Evolutionary conservation across 768 basidiomycete species (phyloP), one percentile per base, ranked within the genome.

Genomic region (Rhizopogon vinicolor): DNA sequence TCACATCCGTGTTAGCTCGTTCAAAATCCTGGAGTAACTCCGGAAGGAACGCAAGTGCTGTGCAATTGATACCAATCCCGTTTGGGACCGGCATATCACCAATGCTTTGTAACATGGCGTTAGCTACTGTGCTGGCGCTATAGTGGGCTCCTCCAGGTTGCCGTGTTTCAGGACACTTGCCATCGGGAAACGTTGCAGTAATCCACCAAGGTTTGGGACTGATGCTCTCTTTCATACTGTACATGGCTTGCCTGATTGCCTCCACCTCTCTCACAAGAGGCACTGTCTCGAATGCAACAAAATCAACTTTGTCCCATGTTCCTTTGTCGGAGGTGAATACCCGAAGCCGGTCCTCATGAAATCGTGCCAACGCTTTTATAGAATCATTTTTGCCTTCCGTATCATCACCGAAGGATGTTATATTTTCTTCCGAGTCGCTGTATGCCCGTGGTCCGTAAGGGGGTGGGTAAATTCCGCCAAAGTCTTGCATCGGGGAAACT

Each of bases 31-130:
- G 57, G 22, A 80, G 60, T 22, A 86, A 63, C 0, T 46, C 44
- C 1, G 72, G 63, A n/a, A 88, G 57, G 60, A 75, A 70, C 37
- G 74, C 67, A 16, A 79, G 63, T 1, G 69, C 72, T 0, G 88
- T 87, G 68, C 89, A 93, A 65, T 93, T 92, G 59, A 92, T 79
- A 0, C 90, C 91, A 14, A 91, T 70, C 0, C 78, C 88, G 33
- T 72, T 68, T 0, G 85, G 86, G 40, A 62, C 54, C 1, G 68
- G 69, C 39, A 70, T 51, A 3, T 54, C 41, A 8, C 53, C 53
- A 40, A 62, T 60, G 10, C 53, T 60, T 0, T 55, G 60, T 5
- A 83, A 61, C 42, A 77, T 77, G 9, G 76, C 67, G 13, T 61
- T 45, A 28, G 82, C 75, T 29, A 86, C 71, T 10, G 81, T 74